Base-by-base conservation (phyloP, 2,329 filamentous ascomycete species). In the Dothideomycetes sp. region DNA sequence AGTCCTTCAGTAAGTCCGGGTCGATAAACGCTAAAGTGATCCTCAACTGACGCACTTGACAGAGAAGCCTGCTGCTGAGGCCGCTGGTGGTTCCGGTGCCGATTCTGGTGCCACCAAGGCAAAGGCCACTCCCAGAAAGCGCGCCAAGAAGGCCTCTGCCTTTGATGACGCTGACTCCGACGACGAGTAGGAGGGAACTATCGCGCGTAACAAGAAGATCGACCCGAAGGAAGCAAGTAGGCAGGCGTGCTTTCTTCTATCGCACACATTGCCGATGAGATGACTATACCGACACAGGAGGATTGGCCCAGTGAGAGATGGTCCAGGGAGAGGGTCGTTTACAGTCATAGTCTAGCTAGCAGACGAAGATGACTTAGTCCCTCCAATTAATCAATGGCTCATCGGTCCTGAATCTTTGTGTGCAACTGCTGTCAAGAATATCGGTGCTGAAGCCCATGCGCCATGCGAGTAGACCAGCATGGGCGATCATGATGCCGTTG, bases 401-500 rank as follows among this genome's bases (percentile, higher is more conserved):
- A 45, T 71, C 68, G 4, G 68, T 71, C 45, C 68, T 56, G 47
- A 69, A 71, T 12, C 68, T 54, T 46, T 71, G 68, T 25, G 68
- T 70, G 45, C 63, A 94, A 10, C 82, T 85, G 51, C 82, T 89
- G 31, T 95, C 84, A 48, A 81, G 78, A 33, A 96, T 59, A 6
- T 73, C 65, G 1, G 87, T 95, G 45, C 65, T 71, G 56, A 86
- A 87, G 1, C 89, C 89, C 12, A 79, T 88, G 60, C 80, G 71
- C 59, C 83, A 91, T 1, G 88, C 88, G 54, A 95, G 60, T 53
- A 98, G 64, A 2, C 91, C 91, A 2, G 91, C 91, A 61, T 98
- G 89, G 1, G 91, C 91, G 66, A 98, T 98, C 91, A 98, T 98
- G 58, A 98, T 96, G 34, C 91, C 91, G 55, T 98, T 98, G 63